A percentile compares a stretch with the other conserved stretches of the same genome.
These are phyloP conservation scores for Alectoria sarmentosa DNA, from an alignment of 495 filamentous ascomycete species.

Conservation along the genomic window DNA sequence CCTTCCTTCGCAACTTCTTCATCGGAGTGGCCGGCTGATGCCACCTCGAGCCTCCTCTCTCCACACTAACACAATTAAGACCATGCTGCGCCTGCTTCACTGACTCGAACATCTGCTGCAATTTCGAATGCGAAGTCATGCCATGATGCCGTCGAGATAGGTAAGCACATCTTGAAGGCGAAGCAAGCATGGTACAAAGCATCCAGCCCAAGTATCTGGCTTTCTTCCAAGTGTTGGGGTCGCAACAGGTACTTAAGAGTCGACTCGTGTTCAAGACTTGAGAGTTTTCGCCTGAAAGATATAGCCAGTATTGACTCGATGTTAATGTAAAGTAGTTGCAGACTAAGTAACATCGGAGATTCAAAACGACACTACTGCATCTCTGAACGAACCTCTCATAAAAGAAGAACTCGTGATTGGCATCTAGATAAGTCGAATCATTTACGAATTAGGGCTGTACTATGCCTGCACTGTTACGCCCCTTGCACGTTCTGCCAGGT, in stretches of 20 bases:
- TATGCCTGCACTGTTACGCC: background rate
- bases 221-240: background rate
- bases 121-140: background rate
- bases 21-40: no score
- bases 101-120: background rate
- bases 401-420: no score
- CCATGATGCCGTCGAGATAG: background rate
- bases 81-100: background rate
- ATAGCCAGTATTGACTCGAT: background rate
- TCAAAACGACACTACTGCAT: background rate
- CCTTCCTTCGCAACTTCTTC: no score
- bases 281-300: background rate
- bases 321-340: background rate
- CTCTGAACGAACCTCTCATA: background rate
- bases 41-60: no score
- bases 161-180: background rate
- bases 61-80: no score
- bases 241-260: background rate
- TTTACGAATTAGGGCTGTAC: no score
- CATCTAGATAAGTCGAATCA: no score
- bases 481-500: background rate
- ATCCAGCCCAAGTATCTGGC: background rate
- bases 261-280: background rate
- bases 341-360: background rate
- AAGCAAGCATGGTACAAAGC: background rate